Conservation (phyloP, 148 eudicot species). For the Fallopia convolvulus region DNA sequence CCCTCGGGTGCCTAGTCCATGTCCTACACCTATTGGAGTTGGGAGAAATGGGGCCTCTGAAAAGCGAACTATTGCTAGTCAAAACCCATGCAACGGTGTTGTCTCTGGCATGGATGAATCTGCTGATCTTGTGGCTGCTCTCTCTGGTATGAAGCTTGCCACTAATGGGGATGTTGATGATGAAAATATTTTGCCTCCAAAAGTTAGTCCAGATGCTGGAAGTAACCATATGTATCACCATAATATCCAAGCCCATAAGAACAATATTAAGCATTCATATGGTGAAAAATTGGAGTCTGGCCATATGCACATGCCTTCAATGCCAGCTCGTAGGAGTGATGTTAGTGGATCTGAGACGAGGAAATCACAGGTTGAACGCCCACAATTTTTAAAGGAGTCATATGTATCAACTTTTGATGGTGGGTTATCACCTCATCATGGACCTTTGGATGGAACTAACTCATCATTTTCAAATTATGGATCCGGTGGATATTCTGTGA, state of each 20-base stretch:
- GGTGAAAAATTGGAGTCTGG: slow-evolving; percentile 42
- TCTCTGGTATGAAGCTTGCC: slow-evolving; percentile 73
- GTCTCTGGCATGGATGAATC: slow-evolving; percentile 42
- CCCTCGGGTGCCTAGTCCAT: slow-evolving; percentile 87
- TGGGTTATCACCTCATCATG: slow-evolving; percentile 45
- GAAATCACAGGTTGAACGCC: slow-evolving; percentile 34
- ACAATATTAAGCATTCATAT: slow-evolving; percentile 30
- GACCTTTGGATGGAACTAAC: slow-evolving; percentile 45
- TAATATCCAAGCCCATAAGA: slow-evolving; percentile 41
- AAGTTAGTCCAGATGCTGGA: slow-evolving; percentile 39
- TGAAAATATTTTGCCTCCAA: slow-evolving; percentile 38
- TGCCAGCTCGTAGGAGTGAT: slow-evolving; percentile 28
- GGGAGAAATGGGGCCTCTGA: slow-evolving; percentile 50
- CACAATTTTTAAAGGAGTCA: slow-evolving; percentile 45
- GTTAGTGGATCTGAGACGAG: slow-evolving; percentile 33
- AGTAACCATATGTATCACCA: slow-evolving; percentile 43
- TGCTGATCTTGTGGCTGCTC: slow-evolving; percentile 57
- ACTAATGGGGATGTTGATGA: slow-evolving; percentile 39
- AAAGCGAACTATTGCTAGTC: slow-evolving; percentile 40
- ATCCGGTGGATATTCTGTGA: slow-evolving; percentile 54
- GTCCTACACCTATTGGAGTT: slow-evolving; percentile 84
- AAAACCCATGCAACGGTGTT: slow-evolving; percentile 49
- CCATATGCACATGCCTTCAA: slow-evolving; percentile 38
- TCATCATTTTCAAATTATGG: slow-evolving; percentile 56
- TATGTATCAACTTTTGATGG: slow-evolving; percentile 34